These are phyloP conservation scores for Primulina eburnea DNA, from an alignment of 257 asterid species.

Conservation along the genomic window DNA sequence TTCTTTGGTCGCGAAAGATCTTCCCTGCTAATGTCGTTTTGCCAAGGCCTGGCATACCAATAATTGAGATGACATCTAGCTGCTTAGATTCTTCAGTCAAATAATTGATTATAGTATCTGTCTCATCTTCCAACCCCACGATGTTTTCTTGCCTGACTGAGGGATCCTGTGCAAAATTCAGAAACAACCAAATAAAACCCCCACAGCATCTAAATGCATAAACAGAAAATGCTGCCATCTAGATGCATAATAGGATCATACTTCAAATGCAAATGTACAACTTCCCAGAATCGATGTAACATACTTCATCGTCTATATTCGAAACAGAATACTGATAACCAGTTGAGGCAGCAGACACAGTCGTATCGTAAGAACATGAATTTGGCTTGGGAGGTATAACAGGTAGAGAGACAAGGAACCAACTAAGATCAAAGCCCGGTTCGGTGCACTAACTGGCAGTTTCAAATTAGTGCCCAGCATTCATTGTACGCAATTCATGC, in stretches of 20 bases:
- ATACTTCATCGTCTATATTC: neutral
- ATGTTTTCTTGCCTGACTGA: conserved; percentile 19
- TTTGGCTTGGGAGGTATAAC: neutral
- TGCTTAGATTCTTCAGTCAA: neutral
- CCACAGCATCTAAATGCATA: neutral
- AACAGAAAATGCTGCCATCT: neutral
- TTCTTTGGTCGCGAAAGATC: neutral
- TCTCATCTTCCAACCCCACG: conserved; percentile 23
- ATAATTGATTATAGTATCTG: neutral
- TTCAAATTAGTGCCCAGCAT: too few relatives aligned
- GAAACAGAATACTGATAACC: too few relatives aligned
- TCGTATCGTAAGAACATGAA: neutral
- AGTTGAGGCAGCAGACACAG: neutral
- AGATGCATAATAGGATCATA: neutral
- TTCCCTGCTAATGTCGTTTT: conserved; percentile 40
- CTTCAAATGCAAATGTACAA: neutral
- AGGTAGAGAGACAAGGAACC: too few relatives aligned
- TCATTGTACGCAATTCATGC: too few relatives aligned
- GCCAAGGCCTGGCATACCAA: conserved; percentile 38
- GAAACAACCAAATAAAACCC: neutral
- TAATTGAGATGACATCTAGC: conserved; percentile 27
- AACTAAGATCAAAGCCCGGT: too few relatives aligned
- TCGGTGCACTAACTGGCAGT: too few relatives aligned
- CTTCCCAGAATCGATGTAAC: neutral
- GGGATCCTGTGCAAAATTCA: neutral